Base-by-base conservation (phyloP, 306 rosid genomes). In the Cyamopsis tetragonoloba region DNA sequence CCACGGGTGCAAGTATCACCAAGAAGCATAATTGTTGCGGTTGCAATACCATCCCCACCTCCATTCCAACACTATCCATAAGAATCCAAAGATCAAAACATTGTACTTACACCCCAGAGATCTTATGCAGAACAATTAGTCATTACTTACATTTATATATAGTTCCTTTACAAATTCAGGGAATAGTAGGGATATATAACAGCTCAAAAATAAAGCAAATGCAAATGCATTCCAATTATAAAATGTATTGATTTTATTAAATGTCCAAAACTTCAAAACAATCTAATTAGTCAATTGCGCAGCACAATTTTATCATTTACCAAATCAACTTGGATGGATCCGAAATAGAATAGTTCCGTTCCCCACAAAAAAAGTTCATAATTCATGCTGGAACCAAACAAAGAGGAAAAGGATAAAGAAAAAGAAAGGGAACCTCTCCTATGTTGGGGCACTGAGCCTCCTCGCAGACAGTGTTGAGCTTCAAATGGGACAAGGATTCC, bases 1-100 rank as follows among this genome's bases (percentile, higher is more conserved):
- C 98, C 96, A 34, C 98, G 96, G 7, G 96, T 92, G 73, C 98
- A 92, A 13, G 98, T 92, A 76, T 92, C 98, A 5, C 98, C 98
- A 23, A 92, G 89, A 59, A 92, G 86, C 98, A 92, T 92, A 76
- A 92, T 92, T 24, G 96, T 92, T 7, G 98, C 98, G 9, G 98
- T 92, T 44, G 96, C 85, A 73, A 92, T 76, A 30, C 98, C 98
- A 76, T 89, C 98, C 1, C 82, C 91, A 2, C 98, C 98, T 62
- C 98, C 98, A 83, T 88, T 93, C 98, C 98, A 93, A 75, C 98
- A 93, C 83, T 86, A 70, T 67, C 62, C 72, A 70, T 23, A 28
- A 75, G 17, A 79, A 35, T 54, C 13, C 66, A 72, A 78, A 50
- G 11, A 28, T 66, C 62, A 74, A 46, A 13, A 62, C 38, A 35